Evolutionary conservation across 108 stramenopile genomes (phyloP).

Genomic region (Cyclotella baltica): DNA sequence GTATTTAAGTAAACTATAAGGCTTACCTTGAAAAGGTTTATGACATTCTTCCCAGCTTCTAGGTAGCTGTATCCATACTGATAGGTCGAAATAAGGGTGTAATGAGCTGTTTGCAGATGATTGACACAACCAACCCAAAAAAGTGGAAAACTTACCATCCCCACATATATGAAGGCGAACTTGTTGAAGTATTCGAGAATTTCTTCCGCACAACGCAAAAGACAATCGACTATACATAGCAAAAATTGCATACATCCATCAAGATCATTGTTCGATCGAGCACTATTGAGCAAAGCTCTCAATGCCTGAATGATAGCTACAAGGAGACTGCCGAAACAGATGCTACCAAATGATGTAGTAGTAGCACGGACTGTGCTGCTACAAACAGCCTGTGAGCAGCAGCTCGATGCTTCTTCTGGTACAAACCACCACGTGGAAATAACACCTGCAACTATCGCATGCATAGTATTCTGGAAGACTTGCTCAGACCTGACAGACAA

Average conservation of each 20-base stretch:
- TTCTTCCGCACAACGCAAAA: slow-evolving; percentile 64
- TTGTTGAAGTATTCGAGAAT: slow-evolving; percentile 81
- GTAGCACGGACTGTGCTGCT: slow-evolving; percentile 69
- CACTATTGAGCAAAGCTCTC: slow-evolving; percentile 57
- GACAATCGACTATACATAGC: slow-evolving; percentile 76
- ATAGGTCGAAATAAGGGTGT: slow-evolving; percentile 4
- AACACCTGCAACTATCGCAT: slow-evolving; percentile 80
- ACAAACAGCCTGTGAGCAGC: slow-evolving; percentile 64
- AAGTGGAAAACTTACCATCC: slow-evolving; percentile 49
- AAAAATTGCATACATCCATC: slow-evolving; percentile 56
- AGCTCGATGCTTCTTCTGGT: slow-evolving; percentile 68
- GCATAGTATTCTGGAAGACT: slow-evolving; percentile 73
- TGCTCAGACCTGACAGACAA: slow-evolving; percentile 46
- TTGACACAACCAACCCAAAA: not conserved
- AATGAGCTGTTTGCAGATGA: too few species aligned
- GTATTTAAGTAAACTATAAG: too few species aligned
- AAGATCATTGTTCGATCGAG: slow-evolving; percentile 59
- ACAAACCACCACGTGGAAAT: slow-evolving; percentile 93
- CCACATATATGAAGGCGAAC: slow-evolving; percentile 91
- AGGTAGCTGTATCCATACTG: slow-evolving; percentile 83
- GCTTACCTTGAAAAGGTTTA: slow-evolving; percentile 66
- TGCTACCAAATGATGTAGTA: slow-evolving; percentile 86
- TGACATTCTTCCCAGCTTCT: slow-evolving; percentile 71
- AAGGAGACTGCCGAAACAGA: slow-evolving; percentile 89
- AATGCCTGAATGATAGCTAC: slow-evolving; percentile 87